phyloP scores from a whole-genome alignment of 2,329 filamentous ascomycete species.

The Pestalotiopsis sp. region DNA sequence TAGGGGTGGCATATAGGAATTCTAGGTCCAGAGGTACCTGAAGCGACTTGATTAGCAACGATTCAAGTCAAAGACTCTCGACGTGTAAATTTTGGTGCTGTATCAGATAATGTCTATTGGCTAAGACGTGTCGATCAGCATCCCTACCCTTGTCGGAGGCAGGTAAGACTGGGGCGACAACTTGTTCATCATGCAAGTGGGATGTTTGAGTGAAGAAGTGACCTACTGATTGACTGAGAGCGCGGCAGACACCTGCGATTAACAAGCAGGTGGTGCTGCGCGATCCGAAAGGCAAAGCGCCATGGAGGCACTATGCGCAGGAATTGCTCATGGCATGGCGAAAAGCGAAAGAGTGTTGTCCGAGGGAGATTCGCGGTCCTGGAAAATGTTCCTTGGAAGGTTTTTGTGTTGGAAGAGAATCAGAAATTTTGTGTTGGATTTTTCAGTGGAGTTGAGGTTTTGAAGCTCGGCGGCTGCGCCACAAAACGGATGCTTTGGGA shows the following conservation, averaged over 20 bases:
- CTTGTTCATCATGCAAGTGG: slow-evolving; percentile 51
- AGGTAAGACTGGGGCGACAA: slow-evolving; percentile 62
- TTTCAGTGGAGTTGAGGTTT: slow-evolving; percentile 7
- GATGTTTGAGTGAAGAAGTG: neutral
- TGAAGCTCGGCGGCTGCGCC: slow-evolving; percentile 11
- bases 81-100: neutral
- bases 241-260: no score
- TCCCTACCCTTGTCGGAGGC: slow-evolving; percentile 30
- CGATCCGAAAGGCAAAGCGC: neutral
- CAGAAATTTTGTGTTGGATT: slow-evolving; percentile 6
- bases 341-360: neutral
- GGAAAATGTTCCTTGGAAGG: slow-evolving; percentile 18
- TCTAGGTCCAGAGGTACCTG: neutral
- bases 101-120: slow-evolving; percentile 44
- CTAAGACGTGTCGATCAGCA: slow-evolving; percentile 59
- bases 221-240: neutral
- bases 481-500: neutral
- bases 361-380: slow-evolving; percentile 10
- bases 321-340: neutral
- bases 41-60: neutral
- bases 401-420: slow-evolving; percentile 4
- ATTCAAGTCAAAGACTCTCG: slow-evolving; percentile 2
- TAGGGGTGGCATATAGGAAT: neutral
- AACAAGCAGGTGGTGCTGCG: neutral
- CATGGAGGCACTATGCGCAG: neutral